Conservation (phyloP, 306 rosid genomes). For the Rosa persica region DNA sequence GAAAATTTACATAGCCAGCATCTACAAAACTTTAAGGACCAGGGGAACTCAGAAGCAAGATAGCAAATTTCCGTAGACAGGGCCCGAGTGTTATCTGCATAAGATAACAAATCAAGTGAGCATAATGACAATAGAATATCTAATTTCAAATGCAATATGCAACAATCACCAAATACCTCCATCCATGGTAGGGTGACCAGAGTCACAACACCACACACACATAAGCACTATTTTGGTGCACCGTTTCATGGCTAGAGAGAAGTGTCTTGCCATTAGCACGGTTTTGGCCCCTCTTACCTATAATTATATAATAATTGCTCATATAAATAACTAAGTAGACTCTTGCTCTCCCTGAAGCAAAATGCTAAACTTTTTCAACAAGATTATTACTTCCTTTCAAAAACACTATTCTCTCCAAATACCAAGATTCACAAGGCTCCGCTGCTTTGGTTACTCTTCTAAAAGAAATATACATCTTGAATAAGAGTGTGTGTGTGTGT, state of each 20-base stretch:
- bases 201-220: background rate
- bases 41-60: background rate
- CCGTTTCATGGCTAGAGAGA: background rate
- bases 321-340: background rate
- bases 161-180: background rate
- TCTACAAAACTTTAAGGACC: constrained; percentile 10
- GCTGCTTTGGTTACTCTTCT: no score
- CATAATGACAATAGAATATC: background rate
- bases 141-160: background rate
- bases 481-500: background rate
- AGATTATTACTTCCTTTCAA: background rate
- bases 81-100: constrained; percentile 15
- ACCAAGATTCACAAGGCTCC: background rate
- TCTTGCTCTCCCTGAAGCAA: background rate
- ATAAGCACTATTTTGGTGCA: background rate
- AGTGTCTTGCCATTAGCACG: background rate
- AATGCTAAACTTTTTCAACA: background rate
- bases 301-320: background rate
- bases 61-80: background rate
- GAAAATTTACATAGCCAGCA: constrained; percentile 8
- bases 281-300: background rate
- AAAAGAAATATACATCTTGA: background rate
- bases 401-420: background rate
- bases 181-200: background rate
- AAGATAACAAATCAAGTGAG: background rate